Evolutionary conservation across 352 stramenopile genomes (phyloP).

Genomic region (Globisporangium takayamanum): DNA sequence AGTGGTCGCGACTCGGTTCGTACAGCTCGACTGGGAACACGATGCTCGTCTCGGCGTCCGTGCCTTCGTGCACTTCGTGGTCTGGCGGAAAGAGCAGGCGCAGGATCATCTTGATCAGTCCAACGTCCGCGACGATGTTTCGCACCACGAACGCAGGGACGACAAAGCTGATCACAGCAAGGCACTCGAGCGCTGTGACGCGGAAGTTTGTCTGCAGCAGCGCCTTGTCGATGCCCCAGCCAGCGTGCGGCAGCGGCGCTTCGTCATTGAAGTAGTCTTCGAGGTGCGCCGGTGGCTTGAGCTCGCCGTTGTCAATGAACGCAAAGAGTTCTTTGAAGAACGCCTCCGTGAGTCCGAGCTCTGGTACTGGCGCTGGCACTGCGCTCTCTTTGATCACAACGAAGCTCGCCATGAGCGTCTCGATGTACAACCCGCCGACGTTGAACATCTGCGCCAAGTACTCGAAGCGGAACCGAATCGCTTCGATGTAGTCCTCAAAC

Average conservation of each 20-base stretch:
- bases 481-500: conserved; percentile 41
- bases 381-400: conserved; percentile 55
- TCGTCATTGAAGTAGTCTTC: conserved; percentile 23
- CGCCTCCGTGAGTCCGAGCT: conserved; percentile 50
- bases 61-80: conserved; percentile 67
- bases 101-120: conserved; percentile 68
- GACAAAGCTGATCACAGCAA: conserved; percentile 55
- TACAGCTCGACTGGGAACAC: conserved; percentile 57
- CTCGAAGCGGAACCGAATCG: conserved; percentile 63
- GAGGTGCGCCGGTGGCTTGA: conserved; percentile 26
- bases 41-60: conserved; percentile 41
- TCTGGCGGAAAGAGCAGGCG: conserved; percentile 67
- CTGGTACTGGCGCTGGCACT: conserved; percentile 24
- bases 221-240: conserved; percentile 44
- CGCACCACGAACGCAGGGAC: conserved; percentile 49
- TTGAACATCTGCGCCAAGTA: conserved; percentile 56
- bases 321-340: conserved; percentile 72
- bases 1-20: conserved; percentile 51
- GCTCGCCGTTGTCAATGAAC: conserved; percentile 72
- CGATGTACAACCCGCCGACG: conserved; percentile 65
- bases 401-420: conserved; percentile 66
- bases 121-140: conserved; percentile 42
- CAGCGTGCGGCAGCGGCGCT: conserved; percentile 39
- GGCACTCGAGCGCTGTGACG: conserved; percentile 56
- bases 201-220: conserved; percentile 47